Evolutionary conservation across 2,329 filamentous ascomycete genomes (phyloP), one percentile per base, ranked within the genome.

Genomic region (Ciborinia camelliae): DNA sequence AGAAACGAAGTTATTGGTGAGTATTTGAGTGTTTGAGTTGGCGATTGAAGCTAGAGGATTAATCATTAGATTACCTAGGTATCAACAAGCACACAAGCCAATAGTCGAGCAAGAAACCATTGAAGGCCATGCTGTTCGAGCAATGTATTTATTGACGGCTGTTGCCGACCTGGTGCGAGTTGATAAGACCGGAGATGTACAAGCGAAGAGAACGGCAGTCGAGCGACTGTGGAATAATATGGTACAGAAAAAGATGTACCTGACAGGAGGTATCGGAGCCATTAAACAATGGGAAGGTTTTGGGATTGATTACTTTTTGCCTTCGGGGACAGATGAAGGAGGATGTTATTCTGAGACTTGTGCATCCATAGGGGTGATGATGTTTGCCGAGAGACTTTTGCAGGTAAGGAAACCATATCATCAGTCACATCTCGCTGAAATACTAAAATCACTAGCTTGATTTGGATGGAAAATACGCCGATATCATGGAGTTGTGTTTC

Each of bases 261-360:
- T 86, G 20, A 88, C 86, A 0, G 86, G 85, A 1, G 85, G 84
- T 0, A 82, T 88, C 58, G 86, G 86, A 0, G 81, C 78, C 0
- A 79, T 84, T 48, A 78, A 81, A 68, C 82, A 86, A 71, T 85
- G 82, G 81, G 81, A 87, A 73, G 84, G 85, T 4, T 87, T 88
- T 70, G 84, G 84, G 0, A 77, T 81, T 48, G 80, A 85, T 66
- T 85, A 86, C 70, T 85, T 85, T 71, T 76, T 87, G 6, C 84
- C 84, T 0, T 83, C 86, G 50, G 78, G 81, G 1, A 82, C 82
- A 0, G 85, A 86, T 65, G 84, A 86, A 66, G 84, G 85, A 4
- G 85, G 84, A 2, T 87, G 85, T 69, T 87, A 87, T 72, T 79
- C 83, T 1, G 85, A 87, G 73, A 88, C 85, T 0, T 87, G 83